These are phyloP conservation scores for Talaromyces sp. DNA, from an alignment of 2,329 filamentous ascomycete genomes.

Conservation along the genomic window DNA sequence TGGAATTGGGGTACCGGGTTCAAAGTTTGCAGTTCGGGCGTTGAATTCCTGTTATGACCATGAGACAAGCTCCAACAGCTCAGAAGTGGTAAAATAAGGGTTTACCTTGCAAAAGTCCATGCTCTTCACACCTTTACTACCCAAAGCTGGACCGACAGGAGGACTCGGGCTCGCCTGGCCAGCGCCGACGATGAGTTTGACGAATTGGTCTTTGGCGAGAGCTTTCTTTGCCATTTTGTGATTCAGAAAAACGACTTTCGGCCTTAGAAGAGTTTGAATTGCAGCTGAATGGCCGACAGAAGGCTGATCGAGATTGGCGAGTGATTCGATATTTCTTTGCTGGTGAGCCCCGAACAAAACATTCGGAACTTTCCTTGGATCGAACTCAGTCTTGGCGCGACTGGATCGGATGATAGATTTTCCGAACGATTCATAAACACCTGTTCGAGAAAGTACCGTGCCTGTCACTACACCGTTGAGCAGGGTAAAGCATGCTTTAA, in stretches of 20 bases:
- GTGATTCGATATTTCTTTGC: neutral
- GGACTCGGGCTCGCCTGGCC: slow-evolving; percentile 93
- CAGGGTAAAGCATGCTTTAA: neutral
- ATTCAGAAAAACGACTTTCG: no score
- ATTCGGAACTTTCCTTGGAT: slow-evolving; percentile 13
- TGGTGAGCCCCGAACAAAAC: neutral
- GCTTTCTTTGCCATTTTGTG: slow-evolving; percentile 53
- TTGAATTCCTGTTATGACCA: slow-evolving; percentile 77
- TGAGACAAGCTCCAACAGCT: neutral
- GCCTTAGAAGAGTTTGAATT: neutral
- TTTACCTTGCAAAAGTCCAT: slow-evolving; percentile 99
- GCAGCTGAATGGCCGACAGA: neutral
- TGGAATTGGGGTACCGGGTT: slow-evolving; percentile 79
- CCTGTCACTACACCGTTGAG: neutral
- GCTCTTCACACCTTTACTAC: slow-evolving; percentile 96
- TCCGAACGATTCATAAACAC: neutral
- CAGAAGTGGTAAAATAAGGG: neutral
- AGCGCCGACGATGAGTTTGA: slow-evolving; percentile 96
- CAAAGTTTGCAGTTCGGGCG: slow-evolving; percentile 83
- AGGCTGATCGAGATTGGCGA: neutral
- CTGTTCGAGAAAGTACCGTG: no score
- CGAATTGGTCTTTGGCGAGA: slow-evolving; percentile 66
- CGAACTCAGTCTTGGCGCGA: slow-evolving; percentile 3
- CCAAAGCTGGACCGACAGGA: slow-evolving; percentile 91
- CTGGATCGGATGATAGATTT: neutral